Percentiles rank a stretch among this genome's conserved stretches.
Evolutionary conservation across 208 protist genomes (phyloP).

Genomic region (Trypanosoma vivax): DNA sequence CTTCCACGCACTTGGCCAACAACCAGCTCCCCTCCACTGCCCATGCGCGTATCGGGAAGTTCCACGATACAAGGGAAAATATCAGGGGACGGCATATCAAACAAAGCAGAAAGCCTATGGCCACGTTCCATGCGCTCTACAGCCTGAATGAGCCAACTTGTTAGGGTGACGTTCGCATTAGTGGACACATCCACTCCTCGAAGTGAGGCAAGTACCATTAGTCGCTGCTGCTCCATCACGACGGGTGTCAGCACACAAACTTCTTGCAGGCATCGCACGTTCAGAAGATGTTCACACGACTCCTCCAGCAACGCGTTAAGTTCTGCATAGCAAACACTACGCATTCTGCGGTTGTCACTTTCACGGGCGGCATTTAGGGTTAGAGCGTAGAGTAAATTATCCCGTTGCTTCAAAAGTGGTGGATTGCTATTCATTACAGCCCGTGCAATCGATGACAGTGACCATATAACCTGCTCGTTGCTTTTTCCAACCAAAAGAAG

Average conservation of each 20-base stretch:
- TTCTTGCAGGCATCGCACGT: slow-evolving; percentile 33
- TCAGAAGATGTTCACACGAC: slow-evolving; percentile 23
- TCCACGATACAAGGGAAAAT: slow-evolving; percentile 65
- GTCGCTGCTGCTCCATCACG: slow-evolving; percentile 50
- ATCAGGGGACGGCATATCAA: slow-evolving; percentile 27
- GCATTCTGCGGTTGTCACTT: slow-evolving; percentile 20
- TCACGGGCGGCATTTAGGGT: slow-evolving; percentile 30
- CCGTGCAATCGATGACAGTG: slow-evolving; percentile 43
- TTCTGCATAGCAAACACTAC: slow-evolving; percentile 45
- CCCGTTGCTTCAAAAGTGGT: slow-evolving; percentile 26
- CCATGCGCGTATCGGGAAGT: slow-evolving; percentile 63
- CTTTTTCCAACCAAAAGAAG: slow-evolving; percentile 25
- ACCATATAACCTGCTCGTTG: slow-evolving; percentile 39
- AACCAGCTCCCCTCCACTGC: slow-evolving; percentile 65
- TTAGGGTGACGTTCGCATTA: slow-evolving; percentile 40
- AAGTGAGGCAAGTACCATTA: slow-evolving; percentile 58
- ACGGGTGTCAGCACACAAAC: slow-evolving; percentile 42
- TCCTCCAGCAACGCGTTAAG: slow-evolving; percentile 67
- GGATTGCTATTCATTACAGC: slow-evolving; percentile 42
- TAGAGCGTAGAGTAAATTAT: slow-evolving; percentile 71
- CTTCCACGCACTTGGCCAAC: slow-evolving; percentile 83
- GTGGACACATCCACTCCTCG: slow-evolving; percentile 36
- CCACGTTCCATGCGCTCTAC: slow-evolving; percentile 52
- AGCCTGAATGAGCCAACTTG: slow-evolving; percentile 44
- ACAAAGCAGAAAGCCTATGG: slow-evolving; percentile 41